Percentiles rank a stretch among this genome's conserved stretches.
phyloP scores from a whole-genome alignment of 2,329 filamentous ascomycete species.

The Phaeosphaeriaceae sp. region DNA sequence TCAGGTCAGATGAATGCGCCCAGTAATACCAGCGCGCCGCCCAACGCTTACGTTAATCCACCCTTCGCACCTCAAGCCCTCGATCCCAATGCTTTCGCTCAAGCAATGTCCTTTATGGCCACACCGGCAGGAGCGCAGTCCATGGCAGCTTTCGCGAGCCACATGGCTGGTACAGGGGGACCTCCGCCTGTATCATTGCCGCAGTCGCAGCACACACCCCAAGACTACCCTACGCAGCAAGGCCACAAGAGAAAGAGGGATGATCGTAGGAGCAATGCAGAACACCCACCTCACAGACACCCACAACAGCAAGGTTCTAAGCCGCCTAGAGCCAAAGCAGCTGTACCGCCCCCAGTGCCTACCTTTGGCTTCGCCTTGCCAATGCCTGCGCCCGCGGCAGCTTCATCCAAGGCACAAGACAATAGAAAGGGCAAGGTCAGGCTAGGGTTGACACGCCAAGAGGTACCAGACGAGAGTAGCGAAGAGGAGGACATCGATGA shows the following conservation, averaged over 20 bases:
- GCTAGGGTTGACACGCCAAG: slow-evolving; percentile 73
- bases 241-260: slow-evolving; percentile 39
- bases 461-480: slow-evolving; percentile 53
- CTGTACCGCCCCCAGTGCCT: slow-evolving; percentile 42
- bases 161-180: slow-evolving; percentile 20
- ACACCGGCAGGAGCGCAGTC: slow-evolving; percentile 38
- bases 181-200: slow-evolving; percentile 7
- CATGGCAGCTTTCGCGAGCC: slow-evolving; percentile 34
- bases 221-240: slow-evolving; percentile 23
- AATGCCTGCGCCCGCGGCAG: slow-evolving; percentile 12
- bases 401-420: slow-evolving; percentile 28
- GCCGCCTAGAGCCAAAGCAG: slow-evolving; percentile 41
- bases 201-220: slow-evolving; percentile 11
- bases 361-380: slow-evolving; percentile 47
- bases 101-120: slow-evolving; percentile 39
- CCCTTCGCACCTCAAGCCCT: slow-evolving; percentile 21
- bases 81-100: slow-evolving; percentile 32
- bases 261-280: slow-evolving; percentile 21
- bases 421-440: slow-evolving; percentile 76
- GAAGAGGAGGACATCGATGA: slow-evolving; percentile 75
- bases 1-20: background rate
- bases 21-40: slow-evolving; percentile 1
- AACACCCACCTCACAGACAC: slow-evolving; percentile 16
- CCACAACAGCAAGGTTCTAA: slow-evolving; percentile 28
- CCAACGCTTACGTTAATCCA: slow-evolving; percentile 21